Conservation (phyloP, 257 asterid species). For the Petunia secreta region DNA sequence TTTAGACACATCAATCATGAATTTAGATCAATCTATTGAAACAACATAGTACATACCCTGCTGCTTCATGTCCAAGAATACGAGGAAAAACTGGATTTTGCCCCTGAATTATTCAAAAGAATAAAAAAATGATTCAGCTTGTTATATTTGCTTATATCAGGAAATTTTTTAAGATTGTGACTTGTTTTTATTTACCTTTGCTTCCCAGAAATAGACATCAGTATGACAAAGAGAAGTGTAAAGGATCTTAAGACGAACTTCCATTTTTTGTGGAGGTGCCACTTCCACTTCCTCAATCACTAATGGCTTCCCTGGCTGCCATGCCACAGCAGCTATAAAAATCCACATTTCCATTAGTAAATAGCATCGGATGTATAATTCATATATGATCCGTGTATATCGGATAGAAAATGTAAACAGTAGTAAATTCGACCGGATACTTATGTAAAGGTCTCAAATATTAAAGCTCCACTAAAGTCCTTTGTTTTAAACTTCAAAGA, state of each 20-base stretch:
- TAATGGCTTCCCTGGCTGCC: slow-evolving; percentile 78
- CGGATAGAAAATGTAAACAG: too few species aligned
- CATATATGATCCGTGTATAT: too few species aligned
- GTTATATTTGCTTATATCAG: slow-evolving; percentile 45
- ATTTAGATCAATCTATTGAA: background rate
- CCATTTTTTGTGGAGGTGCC: slow-evolving; percentile 82
- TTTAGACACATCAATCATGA: background rate
- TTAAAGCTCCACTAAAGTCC: too few species aligned
- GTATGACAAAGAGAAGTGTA: slow-evolving; percentile 80
- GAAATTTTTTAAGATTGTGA: background rate
- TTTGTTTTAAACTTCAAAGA: too few species aligned
- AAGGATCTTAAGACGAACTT: slow-evolving; percentile 70
- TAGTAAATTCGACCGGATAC: too few species aligned
- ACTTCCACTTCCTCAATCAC: slow-evolving; percentile 78
- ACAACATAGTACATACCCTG: slow-evolving; percentile 57
- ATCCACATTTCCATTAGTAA: background rate
- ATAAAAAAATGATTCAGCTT: slow-evolving; percentile 33
- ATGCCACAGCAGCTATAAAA: slow-evolving; percentile 71
- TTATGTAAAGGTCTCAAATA: too few species aligned
- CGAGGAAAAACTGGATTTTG: slow-evolving; percentile 80
- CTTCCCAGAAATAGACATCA: slow-evolving; percentile 84
- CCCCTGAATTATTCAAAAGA: slow-evolving; percentile 41
- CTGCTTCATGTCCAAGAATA: slow-evolving; percentile 81
- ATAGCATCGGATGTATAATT: too few species aligned
- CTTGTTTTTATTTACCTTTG: slow-evolving; percentile 48